Conservation (phyloP, 768 basidiomycete species). For the Russula foetens region DNA sequence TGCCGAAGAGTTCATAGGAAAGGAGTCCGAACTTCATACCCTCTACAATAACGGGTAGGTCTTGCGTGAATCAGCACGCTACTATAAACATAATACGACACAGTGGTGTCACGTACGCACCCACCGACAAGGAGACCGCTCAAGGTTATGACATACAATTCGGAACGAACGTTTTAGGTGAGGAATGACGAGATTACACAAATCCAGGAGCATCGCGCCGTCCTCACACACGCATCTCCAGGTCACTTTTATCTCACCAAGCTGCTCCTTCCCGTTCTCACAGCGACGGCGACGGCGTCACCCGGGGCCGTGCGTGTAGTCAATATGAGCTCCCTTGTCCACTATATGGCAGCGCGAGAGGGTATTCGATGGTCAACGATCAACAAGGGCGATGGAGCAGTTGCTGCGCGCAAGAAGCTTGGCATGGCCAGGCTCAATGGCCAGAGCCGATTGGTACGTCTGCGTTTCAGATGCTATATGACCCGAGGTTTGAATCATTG, state of each 20-base stretch:
- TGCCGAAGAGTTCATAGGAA: neutral
- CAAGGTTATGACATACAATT: neutral
- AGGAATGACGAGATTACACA: neutral
- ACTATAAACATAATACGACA: neutral
- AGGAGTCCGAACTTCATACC: neutral
- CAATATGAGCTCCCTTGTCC: conserved; percentile 1
- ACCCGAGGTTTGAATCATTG: neutral
- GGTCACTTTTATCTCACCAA: conserved; percentile 3
- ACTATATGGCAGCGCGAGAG: neutral
- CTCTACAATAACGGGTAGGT: neutral
- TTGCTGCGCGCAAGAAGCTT: neutral
- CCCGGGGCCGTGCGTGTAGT: neutral
- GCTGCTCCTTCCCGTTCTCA: neutral
- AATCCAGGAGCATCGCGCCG: neutral
- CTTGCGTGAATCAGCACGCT: neutral
- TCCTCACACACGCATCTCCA: neutral
- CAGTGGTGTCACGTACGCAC: neutral
- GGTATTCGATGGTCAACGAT: conserved; percentile 3
- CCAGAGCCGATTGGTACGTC: neutral
- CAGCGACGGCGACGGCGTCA: neutral
- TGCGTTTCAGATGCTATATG: neutral
- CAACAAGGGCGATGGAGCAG: neutral
- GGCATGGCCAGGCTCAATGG: neutral
- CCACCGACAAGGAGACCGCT: neutral
- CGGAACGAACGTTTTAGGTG: conserved; percentile 3